Evolutionary conservation across 768 basidiomycete genomes (phyloP), one percentile per base, ranked within the genome.

Genomic region (Piloderma croceum): DNA sequence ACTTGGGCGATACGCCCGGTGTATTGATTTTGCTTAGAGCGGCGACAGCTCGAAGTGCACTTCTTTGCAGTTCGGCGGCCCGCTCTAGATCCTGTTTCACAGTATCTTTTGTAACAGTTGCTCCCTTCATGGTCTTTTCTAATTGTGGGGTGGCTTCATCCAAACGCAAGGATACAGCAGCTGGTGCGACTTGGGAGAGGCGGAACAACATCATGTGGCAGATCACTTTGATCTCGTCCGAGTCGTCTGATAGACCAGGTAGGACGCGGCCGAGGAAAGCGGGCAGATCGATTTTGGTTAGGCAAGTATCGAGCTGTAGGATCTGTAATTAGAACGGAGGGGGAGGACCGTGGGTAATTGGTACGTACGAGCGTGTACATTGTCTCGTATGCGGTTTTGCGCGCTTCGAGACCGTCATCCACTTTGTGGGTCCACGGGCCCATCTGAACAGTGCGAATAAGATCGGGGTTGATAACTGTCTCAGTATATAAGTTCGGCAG

Each of bases 351-450:
- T 22, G 22, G 18, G 20, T 13, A 31, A 24, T 36, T 12, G n/a
- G 19, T 13, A 62, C 83, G 50, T 51, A 92, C 90, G 50, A 98
- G 63, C 15, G 92, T 96, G 58, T 96, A 93, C 71, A 97, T 89
- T 1, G 92, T 91, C 63, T 99, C 96, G 62, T 89, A 98, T 2
- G 96, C 94, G 0, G 90, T 93, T 72, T 97, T 98, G 43, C 96
- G 81, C 17, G 92, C 83, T 48, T 98, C 94, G 29, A 98, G 71
- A 35, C 96, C 96, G 48, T 98, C 93, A 52, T 99, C 96, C 38
- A 96, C 90, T 58, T 88, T 91, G 64, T 94, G 90, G 20, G 84
- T 88, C 91, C 91, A 96, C 3, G 92, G 91, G 17, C 92, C 91
- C 92, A 96, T 96, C 56, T 91, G 89, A 10, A 96, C 91, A 2